A percentile compares a stretch with the other conserved stretches of the same genome.
Evolutionary conservation across 2,329 filamentous ascomycete species (phyloP).

Genomic region (Sporothrix luriei): DNA sequence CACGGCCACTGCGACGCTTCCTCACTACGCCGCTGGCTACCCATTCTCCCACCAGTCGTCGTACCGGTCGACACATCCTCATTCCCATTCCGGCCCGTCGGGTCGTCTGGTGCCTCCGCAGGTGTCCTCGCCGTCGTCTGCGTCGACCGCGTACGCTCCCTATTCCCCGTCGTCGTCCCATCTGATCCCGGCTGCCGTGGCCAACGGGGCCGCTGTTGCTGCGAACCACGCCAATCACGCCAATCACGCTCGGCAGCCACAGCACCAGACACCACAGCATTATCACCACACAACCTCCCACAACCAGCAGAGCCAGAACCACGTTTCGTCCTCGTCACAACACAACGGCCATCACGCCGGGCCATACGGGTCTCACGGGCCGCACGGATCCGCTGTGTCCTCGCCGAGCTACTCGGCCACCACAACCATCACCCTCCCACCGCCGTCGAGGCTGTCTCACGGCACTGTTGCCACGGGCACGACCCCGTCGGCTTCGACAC

Average conservation of each 20-base stretch:
- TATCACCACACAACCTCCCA: slow-evolving; percentile 32
- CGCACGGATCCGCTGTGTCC: slow-evolving; percentile 32
- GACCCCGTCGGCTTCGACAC: slow-evolving; percentile 7
- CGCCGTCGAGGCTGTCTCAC: slow-evolving; percentile 32
- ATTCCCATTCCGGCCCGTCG: slow-evolving; percentile 42
- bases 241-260: slow-evolving; percentile 13
- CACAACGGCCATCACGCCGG: slow-evolving; percentile 14
- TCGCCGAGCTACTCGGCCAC: slow-evolving; percentile 40
- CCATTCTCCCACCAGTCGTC: slow-evolving; percentile 56
- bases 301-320: neutral
- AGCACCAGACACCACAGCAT: slow-evolving; percentile 1
- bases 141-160: slow-evolving; percentile 37
- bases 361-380: slow-evolving; percentile 29
- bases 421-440: slow-evolving; percentile 20
- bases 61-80: slow-evolving; percentile 44
- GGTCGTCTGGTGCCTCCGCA: slow-evolving; percentile 43
- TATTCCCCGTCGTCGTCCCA: slow-evolving; percentile 35
- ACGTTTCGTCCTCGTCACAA: neutral
- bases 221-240: slow-evolving; percentile 29
- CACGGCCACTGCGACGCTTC: slow-evolving; percentile 72
- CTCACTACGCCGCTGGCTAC: slow-evolving; percentile 68
- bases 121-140: slow-evolving; percentile 39
- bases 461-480: slow-evolving; percentile 8
- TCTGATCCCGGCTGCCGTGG: slow-evolving; percentile 26
- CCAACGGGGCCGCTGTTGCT: slow-evolving; percentile 29